Evolutionary conservation across 2,329 filamentous ascomycete genomes (phyloP).

Genomic region (Chaetomiaceae sp.): DNA sequence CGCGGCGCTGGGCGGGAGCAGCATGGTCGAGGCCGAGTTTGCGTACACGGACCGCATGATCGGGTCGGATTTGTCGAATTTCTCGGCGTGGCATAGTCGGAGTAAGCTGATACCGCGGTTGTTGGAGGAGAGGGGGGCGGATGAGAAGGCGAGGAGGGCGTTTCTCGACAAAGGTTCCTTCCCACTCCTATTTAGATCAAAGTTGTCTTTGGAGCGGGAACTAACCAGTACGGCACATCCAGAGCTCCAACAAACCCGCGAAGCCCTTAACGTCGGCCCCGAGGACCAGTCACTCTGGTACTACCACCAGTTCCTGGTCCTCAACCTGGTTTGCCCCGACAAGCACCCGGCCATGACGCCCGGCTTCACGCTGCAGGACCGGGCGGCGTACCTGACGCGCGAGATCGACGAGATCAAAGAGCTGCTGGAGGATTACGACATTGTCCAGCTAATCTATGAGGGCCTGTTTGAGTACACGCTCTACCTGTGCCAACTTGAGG

Average conservation of each 20-base stretch:
- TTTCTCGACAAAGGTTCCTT: conserved; percentile 65
- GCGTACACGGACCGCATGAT: conserved; percentile 91
- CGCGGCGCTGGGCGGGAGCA: conserved; percentile 45
- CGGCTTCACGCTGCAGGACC: conserved; percentile 56
- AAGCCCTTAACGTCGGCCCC: conserved; percentile 80
- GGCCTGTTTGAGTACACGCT: conserved; percentile 72
- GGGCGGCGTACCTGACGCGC: conserved; percentile 58
- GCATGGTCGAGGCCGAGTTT: conserved; percentile 76
- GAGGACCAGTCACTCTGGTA: conserved; percentile 97
- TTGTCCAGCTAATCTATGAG: conserved; percentile 82
- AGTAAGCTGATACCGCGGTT: conserved; percentile 77
- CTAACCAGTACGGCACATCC: conserved; percentile 23
- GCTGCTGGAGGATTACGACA: conserved; percentile 54
- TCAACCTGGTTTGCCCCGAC: conserved; percentile 54
- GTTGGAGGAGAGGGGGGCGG: conserved; percentile 65
- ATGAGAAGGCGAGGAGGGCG: conserved; percentile 55
- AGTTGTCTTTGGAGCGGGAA: background rate
- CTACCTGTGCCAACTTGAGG: conserved; percentile 51
- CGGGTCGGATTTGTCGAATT: conserved; percentile 79
- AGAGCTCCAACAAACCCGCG: conserved; percentile 72
- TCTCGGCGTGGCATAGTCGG: conserved; percentile 93
- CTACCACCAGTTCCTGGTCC: conserved; percentile 86
- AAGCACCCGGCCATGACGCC: conserved; percentile 58
- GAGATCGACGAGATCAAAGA: conserved; percentile 74
- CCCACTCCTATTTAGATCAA: background rate